A percentile compares a stretch with the other conserved stretches of the same genome.
These are phyloP conservation scores for Xylaria hypoxylon DNA, from an alignment of 2,329 filamentous ascomycete species.

Conservation along the genomic window DNA sequence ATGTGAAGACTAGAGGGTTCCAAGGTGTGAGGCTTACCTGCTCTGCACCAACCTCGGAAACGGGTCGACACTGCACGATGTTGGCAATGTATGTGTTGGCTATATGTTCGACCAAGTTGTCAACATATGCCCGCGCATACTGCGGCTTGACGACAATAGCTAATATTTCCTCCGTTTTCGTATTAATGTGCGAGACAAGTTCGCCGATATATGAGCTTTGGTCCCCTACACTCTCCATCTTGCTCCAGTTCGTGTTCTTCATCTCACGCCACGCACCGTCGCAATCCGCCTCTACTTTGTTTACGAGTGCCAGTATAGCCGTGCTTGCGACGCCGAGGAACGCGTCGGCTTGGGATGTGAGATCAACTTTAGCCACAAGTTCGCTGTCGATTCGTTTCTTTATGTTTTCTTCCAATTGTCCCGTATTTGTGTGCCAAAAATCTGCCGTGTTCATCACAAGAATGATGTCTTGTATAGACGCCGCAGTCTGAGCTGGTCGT, in stretches of 20 bases:
- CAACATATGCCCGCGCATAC: conserved; percentile 93
- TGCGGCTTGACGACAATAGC: conserved; percentile 86
- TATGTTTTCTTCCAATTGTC: conserved; percentile 93
- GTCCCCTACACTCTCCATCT: conserved; percentile 91
- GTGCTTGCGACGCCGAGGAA: conserved; percentile 96
- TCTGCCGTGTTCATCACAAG: conserved; percentile 95
- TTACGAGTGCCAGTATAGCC: conserved; percentile 84
- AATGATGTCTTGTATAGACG: conserved; percentile 78
- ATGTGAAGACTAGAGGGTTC: neutral
- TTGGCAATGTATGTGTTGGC: conserved; percentile 83
- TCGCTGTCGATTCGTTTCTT: conserved; percentile 88
- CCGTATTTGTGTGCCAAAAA: conserved; percentile 95
- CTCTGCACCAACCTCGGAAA: conserved; percentile 94
- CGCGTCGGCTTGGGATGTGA: conserved; percentile 92
- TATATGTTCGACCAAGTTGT: conserved; percentile 92
- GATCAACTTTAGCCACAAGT: conserved; percentile 79
- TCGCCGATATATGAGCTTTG: conserved; percentile 93
- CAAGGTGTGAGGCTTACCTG: conserved; percentile 65
- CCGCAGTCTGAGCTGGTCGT: conserved; percentile 63
- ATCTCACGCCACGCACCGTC: conserved; percentile 96
- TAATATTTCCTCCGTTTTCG: conserved; percentile 79
- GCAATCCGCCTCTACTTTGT: conserved; percentile 82
- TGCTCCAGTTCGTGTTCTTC: conserved; percentile 95
- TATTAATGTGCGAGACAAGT: conserved; percentile 78
- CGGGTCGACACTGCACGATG: conserved; percentile 88